These are phyloP conservation scores for Hemerocallis citrina DNA, from an alignment of 106 monocot genomes.

Conservation along the genomic window DNA sequence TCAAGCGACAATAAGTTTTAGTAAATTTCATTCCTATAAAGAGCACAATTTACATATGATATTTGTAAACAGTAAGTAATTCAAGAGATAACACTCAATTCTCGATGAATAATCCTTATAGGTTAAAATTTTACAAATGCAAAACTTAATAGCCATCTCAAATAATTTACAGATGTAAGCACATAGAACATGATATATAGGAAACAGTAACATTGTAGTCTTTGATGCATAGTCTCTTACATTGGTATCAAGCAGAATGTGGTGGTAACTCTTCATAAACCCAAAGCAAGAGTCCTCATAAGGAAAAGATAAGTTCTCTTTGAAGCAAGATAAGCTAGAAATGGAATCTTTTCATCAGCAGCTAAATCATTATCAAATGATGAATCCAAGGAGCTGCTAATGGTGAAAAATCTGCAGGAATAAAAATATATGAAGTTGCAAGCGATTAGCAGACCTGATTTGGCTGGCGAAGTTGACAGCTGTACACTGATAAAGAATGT, in stretches of 20 bases:
- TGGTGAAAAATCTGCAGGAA: neutral
- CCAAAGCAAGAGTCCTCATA: slow-evolving; percentile 72
- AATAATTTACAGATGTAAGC: too few relatives aligned
- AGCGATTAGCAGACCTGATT: slow-evolving; percentile 36
- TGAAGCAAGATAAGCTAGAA: slow-evolving; percentile 74
- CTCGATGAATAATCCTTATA: too few relatives aligned
- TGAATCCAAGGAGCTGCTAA: slow-evolving; percentile 82
- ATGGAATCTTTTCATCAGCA: slow-evolving; percentile 94
- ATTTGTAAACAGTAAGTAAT: too few relatives aligned
- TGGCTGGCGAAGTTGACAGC: slow-evolving; percentile 85
- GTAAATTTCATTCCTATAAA: too few relatives aligned
- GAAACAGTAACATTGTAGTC: too few relatives aligned
- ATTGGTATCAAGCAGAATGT: slow-evolving; percentile 53
- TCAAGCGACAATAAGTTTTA: too few relatives aligned
- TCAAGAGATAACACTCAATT: too few relatives aligned
- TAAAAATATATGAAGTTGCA: neutral
- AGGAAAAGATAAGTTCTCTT: slow-evolving; percentile 46
- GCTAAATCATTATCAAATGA: slow-evolving; percentile 88
- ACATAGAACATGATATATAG: too few relatives aligned
- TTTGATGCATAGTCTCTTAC: slow-evolving; percentile 24
- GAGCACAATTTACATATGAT: too few relatives aligned
- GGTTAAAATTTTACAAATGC: too few relatives aligned
- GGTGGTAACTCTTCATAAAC: slow-evolving; percentile 81
- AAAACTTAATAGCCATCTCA: too few relatives aligned
- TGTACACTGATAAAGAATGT: too few relatives aligned